Conservation (phyloP, 129 eudicot genomes). For the Kitagawia praeruptora region DNA sequence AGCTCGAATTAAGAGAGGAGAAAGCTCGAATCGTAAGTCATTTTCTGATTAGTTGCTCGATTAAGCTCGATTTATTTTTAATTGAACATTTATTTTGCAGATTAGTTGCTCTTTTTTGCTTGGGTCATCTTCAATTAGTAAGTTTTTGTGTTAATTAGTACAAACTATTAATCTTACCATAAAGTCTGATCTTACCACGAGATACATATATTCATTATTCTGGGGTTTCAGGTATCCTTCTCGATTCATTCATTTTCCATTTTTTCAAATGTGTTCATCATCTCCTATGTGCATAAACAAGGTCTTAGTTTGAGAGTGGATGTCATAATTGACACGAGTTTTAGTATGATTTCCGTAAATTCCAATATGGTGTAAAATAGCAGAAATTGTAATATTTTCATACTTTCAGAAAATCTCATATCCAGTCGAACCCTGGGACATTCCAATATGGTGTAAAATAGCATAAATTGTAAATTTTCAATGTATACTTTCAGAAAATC, state of each 20-base stretch:
- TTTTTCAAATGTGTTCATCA: background rate
- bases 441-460: background rate
- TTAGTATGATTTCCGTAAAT: background rate
- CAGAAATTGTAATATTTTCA: no score
- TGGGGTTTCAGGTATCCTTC: slow-evolving; percentile 94
- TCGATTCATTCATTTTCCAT: background rate
- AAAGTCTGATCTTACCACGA: slow-evolving; percentile 25
- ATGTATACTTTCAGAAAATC: background rate
- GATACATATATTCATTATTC: slow-evolving; percentile 76
- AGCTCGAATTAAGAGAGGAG: no score
- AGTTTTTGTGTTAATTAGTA: no score
- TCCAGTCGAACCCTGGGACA: background rate
- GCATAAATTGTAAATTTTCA: background rate
- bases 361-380: background rate
- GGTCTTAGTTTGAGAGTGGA: background rate
- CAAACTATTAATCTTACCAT: slow-evolving; percentile 58
- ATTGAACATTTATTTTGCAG: no score
- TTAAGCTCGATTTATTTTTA: no score
- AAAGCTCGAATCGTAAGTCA: no score
- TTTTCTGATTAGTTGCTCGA: no score
- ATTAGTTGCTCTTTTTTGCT: no score
- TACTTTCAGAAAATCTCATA: background rate
- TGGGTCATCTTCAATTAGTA: no score
- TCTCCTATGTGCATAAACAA: background rate
- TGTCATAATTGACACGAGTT: background rate